Evolutionary conservation across 2,329 filamentous ascomycete species (phyloP), one percentile per base, ranked within the genome.

Genomic region (Exophiala xenobiotica): DNA sequence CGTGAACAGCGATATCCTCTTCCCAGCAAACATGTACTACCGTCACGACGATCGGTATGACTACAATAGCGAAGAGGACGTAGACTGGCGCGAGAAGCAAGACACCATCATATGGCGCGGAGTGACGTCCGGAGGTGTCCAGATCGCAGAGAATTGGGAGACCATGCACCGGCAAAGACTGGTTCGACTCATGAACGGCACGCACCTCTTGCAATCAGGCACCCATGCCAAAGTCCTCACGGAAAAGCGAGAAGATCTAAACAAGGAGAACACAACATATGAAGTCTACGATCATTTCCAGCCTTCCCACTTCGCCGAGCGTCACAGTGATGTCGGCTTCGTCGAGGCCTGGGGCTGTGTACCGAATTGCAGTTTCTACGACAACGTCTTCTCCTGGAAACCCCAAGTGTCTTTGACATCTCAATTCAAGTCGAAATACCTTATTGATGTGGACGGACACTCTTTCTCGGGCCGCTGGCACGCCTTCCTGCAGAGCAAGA

Each of bases 1-100:
- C 14, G 78, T 85, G 56, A 87, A 87, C 70, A 87, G 84, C 63
- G 84, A 87, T 58, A 86, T 87, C 54, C 73, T 87, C 11, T 78
- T 87, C 12, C 84, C 84, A 0, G 82, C 84, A 1, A 81, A 83
- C 43, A 85, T 86, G 77, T 87, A 87, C 62, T 78, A 83, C 56
- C 75, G 74, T 14, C 68, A 77, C 6, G 79, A 85, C 61, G 70
- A 74, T 5, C 76, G 78, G 39, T 86, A 86, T 65, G 77, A 75
- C 1, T 83, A 83, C 46, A 77, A 80, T 46, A 65, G 72, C 6
- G 68, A 68, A 6, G 78, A 78, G 50, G 83, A 85, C 38, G 71
- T 78, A 9, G 65, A 71, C 4, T 87, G 85, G 84, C 67, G 72
- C 3, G 65, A 75, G 26, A 87, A 87, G 67, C 68, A 69, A 22